Percentiles rank a stretch among this genome's conserved stretches.
Evolutionary conservation across 108 stramenopile genomes (phyloP).

Genomic region (Cylindrotheca fusiformis): DNA sequence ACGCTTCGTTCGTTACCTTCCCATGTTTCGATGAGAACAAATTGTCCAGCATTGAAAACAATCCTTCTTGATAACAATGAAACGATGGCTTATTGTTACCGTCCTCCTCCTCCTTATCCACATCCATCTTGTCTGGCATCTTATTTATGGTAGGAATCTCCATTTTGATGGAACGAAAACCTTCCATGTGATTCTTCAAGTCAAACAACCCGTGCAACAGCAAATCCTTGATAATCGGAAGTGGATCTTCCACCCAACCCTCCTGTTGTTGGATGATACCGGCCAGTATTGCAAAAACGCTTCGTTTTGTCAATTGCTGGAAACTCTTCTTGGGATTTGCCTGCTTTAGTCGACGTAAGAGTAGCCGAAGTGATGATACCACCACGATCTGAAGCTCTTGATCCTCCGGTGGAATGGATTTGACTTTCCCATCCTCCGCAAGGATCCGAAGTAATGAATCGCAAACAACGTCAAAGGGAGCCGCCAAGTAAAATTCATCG

Average conservation of each 20-base stretch:
- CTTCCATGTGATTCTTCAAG: constrained; percentile 67
- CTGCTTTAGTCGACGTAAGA: constrained; percentile 12
- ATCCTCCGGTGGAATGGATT: neutral
- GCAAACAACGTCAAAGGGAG: constrained; percentile 38
- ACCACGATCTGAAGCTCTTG: constrained; percentile 6
- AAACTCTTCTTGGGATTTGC: constrained; percentile 47
- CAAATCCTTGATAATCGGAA: constrained; percentile 13
- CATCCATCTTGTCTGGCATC: neutral
- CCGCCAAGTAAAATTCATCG: constrained; percentile 25
- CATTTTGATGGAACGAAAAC: constrained; percentile 49
- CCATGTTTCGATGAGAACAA: neutral
- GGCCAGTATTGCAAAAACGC: constrained; percentile 15
- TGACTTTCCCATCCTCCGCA: constrained; percentile 4
- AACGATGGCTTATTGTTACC: constrained; percentile 12
- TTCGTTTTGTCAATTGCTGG: constrained; percentile 14
- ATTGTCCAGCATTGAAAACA: constrained; percentile 15
- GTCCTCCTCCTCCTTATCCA: neutral
- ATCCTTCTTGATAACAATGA: constrained; percentile 45
- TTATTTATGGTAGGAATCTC: constrained; percentile 1
- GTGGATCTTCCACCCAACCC: neutral
- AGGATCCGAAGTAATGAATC: constrained; percentile 22
- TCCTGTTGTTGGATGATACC: neutral
- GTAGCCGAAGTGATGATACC: constrained; percentile 15
- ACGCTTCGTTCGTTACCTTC: neutral
- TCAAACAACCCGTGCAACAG: constrained; percentile 52